These are phyloP conservation scores for Linum lewisii DNA, from an alignment of 345 rosid species.

Conservation along the genomic window DNA sequence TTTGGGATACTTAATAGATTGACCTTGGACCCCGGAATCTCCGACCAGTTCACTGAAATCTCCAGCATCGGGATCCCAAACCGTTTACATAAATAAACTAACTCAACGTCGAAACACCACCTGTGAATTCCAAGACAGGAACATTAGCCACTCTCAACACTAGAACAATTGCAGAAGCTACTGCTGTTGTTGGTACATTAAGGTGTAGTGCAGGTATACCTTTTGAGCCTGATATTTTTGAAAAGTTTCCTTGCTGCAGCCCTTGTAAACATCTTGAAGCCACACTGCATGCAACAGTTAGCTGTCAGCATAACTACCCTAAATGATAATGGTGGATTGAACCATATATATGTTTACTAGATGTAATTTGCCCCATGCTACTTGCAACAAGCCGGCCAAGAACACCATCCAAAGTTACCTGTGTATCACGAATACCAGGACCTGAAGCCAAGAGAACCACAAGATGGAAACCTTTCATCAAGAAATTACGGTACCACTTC, in stretches of 20 bases:
- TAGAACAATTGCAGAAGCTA: constrained; percentile 1
- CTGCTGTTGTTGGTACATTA: not conserved
- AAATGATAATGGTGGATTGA: too few species aligned
- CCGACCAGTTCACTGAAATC: constrained; percentile 90
- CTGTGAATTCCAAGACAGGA: constrained; percentile 27
- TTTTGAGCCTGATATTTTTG: constrained; percentile 70
- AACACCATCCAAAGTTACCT: constrained; percentile 31
- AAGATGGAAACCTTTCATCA: constrained; percentile 96
- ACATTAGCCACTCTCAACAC: not conserved
- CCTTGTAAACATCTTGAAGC: constrained; percentile 98
- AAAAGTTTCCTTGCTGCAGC: constrained; percentile 95
- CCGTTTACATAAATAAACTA: constrained; percentile 82
- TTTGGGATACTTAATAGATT: constrained; percentile 78
- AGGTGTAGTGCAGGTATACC: constrained; percentile 32
- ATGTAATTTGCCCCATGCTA: too few species aligned
- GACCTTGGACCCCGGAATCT: constrained; percentile 95
- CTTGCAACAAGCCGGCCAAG: too few species aligned
- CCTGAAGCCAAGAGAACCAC: constrained; percentile 85
- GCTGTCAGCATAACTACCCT: too few species aligned
- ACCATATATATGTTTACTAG: too few species aligned
- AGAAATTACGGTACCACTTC: constrained; percentile 93
- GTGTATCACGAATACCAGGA: constrained; percentile 94
- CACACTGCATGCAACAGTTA: constrained; percentile 46
- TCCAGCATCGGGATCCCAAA: constrained; percentile 63
- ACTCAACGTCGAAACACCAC: constrained; percentile 98